Evolutionary conservation across 352 stramenopile genomes (phyloP).

Genomic region (Phytophthora pseudosyringae): DNA sequence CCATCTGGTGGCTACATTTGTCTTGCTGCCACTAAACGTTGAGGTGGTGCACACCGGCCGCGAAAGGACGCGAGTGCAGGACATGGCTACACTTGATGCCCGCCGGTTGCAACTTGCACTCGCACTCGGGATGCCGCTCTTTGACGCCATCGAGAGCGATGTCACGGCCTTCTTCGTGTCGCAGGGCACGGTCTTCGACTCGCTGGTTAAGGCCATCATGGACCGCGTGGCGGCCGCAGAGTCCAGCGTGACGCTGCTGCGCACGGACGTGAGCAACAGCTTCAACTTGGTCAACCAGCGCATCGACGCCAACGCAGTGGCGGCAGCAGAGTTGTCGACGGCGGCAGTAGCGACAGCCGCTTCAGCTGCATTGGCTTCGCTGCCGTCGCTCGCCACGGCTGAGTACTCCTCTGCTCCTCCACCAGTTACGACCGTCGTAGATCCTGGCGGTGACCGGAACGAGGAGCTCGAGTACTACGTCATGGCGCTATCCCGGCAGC

Average conservation of each 20-base stretch:
- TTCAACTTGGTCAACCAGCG: constrained; percentile 45
- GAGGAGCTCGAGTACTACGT: constrained; percentile 67
- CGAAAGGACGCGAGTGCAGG: constrained; percentile 21
- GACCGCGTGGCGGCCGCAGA: constrained; percentile 57
- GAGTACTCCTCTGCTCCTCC: neutral
- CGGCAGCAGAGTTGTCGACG: constrained; percentile 18
- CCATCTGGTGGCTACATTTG: neutral
- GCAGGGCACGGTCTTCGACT: constrained; percentile 73
- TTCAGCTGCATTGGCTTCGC: constrained; percentile 20
- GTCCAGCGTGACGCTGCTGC: constrained; percentile 48
- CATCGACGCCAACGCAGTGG: constrained; percentile 29
- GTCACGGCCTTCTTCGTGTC: constrained; percentile 72
- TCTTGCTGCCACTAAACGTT: neutral
- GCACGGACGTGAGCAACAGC: constrained; percentile 28
- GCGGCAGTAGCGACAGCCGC: constrained; percentile 19
- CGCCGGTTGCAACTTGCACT: neutral
- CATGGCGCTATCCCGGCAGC: constrained; percentile 61
- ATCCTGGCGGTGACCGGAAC: constrained; percentile 19
- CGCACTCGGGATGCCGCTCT: constrained; percentile 58
- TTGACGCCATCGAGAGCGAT: constrained; percentile 68
- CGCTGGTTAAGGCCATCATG: constrained; percentile 61
- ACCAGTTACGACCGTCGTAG: constrained; percentile 14
- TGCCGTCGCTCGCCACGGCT: constrained; percentile 11
- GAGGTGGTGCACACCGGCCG: constrained; percentile 10
- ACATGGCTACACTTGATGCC: constrained; percentile 29